Evolutionary conservation across 768 basidiomycete species (phyloP).

Genomic region (Termitomyces sp.): DNA sequence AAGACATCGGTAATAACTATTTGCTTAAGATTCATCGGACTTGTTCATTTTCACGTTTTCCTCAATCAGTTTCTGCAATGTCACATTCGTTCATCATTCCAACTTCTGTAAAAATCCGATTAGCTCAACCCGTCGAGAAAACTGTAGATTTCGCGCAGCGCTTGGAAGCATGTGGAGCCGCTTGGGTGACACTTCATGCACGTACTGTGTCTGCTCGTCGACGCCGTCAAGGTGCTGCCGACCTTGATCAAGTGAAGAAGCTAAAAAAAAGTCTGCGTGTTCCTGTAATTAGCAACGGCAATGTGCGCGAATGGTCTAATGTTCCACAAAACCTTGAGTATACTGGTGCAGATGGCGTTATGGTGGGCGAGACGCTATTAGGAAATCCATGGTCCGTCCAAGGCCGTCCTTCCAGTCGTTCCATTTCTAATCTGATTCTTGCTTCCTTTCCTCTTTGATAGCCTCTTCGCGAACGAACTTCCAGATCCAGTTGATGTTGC

Average conservation of each 20-base stretch:
- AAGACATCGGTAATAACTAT: slow-evolving; percentile 48
- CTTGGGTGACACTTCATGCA: slow-evolving; percentile 72
- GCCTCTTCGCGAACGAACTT: slow-evolving; percentile 50
- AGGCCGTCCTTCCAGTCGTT: background rate
- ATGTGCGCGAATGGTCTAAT: slow-evolving; percentile 60
- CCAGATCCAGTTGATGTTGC: slow-evolving; percentile 65
- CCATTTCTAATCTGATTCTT: slow-evolving; percentile 4
- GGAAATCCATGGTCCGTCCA: slow-evolving; percentile 61
- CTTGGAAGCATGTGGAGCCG: slow-evolving; percentile 61
- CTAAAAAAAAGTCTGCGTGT: slow-evolving; percentile 48
- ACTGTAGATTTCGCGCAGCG: slow-evolving; percentile 53
- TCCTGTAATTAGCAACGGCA: slow-evolving; percentile 75
- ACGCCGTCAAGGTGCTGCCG: slow-evolving; percentile 69
- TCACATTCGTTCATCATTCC: slow-evolving; percentile 59
- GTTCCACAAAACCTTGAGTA: slow-evolving; percentile 44
- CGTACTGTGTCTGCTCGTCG: slow-evolving; percentile 65
- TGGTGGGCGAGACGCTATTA: slow-evolving; percentile 78
- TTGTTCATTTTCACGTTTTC: background rate
- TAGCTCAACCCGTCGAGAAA: slow-evolving; percentile 47
- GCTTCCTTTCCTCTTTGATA: slow-evolving; percentile 19
- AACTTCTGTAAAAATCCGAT: slow-evolving; percentile 58
- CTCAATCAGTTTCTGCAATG: slow-evolving; percentile 56
- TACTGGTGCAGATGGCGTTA: slow-evolving; percentile 68
- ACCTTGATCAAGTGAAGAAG: slow-evolving; percentile 51
- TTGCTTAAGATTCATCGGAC: background rate